Base-by-base conservation (phyloP, 306 rosid species). In the Vigna trinervia region DNA sequence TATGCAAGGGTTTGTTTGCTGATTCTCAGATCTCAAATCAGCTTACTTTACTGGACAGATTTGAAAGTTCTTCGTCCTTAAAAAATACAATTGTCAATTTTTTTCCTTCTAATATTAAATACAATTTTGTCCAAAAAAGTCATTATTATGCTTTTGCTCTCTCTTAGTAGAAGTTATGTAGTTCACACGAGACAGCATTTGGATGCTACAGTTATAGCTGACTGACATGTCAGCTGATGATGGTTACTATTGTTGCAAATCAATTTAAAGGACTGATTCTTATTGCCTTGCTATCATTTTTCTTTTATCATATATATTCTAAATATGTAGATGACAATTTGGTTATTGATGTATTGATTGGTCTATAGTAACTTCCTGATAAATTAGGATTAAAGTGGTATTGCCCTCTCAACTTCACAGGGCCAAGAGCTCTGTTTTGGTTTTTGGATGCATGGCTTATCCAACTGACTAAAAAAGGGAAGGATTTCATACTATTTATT, bases 201-300 rank as follows among this genome's bases (percentile, higher is more conserved):
- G 20, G 66, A 78, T 71, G 56, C 63, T 71, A 69, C 38, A 71
- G 64, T 53, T 50, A 78, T 54, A 60, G 69, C 38, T 53, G 19
- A 20, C 58, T 74, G 46, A 47, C 19, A 48, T 52, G 61, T 58
- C 72, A 54, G 38, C 36, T 77, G 75, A 73, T 32, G 20, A 28
- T 28, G 58, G 46, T 71, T 45, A 64, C 69, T 41, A 43, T 68
- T 7, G 62, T 28, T 76, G 17, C 47, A 71, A 60, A 51, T 69
- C 45, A 54, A 70, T 41, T 51, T 20, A 60, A 53, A 43, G 58
- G 34, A 36, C 36, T 34, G 0, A 13, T 43, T 22, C 6, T 6
- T 46, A 15, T 17, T 34, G 28, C 47, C 19, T 19, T 15, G 23
- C 30, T 14, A 38, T 58, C 51, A 39, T 15, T 51, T 69, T 74